Percentiles rank a stretch among this genome's conserved stretches.
Conservation (phyloP, 345 rosid species). For the Hibiscus trionum region DNA sequence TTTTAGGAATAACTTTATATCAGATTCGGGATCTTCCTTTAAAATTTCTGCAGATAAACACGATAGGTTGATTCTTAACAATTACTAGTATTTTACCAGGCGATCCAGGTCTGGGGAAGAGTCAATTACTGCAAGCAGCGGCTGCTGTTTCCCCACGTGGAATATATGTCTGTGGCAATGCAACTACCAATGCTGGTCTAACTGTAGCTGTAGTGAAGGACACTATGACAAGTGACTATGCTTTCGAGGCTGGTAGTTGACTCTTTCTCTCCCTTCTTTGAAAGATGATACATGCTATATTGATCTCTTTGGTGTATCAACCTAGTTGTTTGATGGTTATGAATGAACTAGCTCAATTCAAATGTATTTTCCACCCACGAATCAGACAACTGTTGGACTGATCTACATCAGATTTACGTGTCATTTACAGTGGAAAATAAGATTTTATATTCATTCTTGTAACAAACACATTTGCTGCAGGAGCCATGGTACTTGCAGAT, state of each 20-base stretch:
- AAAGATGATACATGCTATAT: background rate
- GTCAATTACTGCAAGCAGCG: constrained; percentile 96
- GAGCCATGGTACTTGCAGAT: constrained; percentile 99
- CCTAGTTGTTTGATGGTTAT: background rate
- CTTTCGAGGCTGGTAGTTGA: constrained; percentile 88
- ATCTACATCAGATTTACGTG: background rate
- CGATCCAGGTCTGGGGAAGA: constrained; percentile 99
- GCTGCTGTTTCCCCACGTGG: constrained; percentile 93
- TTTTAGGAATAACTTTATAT: background rate
- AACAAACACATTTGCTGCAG: constrained; percentile 27
- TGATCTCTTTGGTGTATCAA: background rate
- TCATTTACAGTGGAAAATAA: background rate
- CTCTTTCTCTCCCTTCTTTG: constrained; percentile 17
- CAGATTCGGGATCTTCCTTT: background rate
- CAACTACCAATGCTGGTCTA: constrained; percentile 30
- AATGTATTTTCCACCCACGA: background rate
- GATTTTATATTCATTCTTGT: background rate
- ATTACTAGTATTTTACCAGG: constrained; percentile 39
- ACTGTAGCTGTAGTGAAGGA: constrained; percentile 98
- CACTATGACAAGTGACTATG: constrained; percentile 80
- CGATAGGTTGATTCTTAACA: background rate
- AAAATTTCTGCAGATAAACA: background rate
- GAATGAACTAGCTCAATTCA: background rate
- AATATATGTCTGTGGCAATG: constrained; percentile 84
- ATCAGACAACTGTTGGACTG: constrained; percentile 75